A percentile compares a stretch with the other conserved stretches of the same genome.
phyloP scores from a whole-genome alignment of 179 eudicot genomes.

The Silene coronaria region DNA sequence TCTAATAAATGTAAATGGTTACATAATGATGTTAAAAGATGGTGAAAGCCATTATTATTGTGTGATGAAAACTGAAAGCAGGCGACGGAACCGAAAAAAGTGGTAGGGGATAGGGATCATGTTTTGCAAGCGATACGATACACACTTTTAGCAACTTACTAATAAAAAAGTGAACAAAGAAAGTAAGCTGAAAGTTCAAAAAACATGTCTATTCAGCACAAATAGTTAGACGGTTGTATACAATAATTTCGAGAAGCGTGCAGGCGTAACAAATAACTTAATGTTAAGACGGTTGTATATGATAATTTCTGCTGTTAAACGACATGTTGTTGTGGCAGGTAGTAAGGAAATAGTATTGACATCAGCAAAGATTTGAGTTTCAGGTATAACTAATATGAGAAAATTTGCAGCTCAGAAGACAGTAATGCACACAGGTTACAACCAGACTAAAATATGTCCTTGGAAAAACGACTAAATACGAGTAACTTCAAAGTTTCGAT shows the following conservation, averaged over 20 bases:
- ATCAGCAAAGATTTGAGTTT: neutral
- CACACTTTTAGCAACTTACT: neutral
- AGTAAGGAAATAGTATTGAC: neutral
- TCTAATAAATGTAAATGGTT: no score
- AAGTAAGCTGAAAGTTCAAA: neutral
- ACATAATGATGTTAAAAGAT: no score
- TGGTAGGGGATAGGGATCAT: no score
- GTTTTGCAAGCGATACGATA: neutral
- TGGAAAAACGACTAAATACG: no score
- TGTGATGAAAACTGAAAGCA: no score
- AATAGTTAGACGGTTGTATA: no score
- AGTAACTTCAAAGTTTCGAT: no score
- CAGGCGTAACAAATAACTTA: neutral
- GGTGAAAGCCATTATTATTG: no score
- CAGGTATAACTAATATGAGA: no score
- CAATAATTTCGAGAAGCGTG: no score
- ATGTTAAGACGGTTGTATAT: neutral
- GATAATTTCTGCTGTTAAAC: neutral
- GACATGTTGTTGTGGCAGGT: neutral
- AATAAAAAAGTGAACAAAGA: no score
- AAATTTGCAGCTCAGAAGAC: neutral
- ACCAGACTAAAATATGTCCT: neutral
- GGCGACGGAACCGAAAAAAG: no score
- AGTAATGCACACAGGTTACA: neutral
- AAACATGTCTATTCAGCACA: neutral